Conservation (phyloP, 176 grass and related monocot species). For the Poa pratensis region DNA sequence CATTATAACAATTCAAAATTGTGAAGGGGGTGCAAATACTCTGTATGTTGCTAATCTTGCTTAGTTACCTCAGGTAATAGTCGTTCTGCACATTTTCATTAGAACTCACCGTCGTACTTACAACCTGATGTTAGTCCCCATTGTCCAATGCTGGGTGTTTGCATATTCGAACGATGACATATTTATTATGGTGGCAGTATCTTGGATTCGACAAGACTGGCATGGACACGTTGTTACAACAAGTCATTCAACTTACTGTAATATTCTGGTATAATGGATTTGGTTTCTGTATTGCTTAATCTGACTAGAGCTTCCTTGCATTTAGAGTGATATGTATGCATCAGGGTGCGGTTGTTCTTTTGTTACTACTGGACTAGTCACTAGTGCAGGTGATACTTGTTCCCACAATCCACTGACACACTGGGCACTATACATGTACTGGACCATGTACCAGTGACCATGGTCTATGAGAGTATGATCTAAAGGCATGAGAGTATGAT, state of each 20-base stretch:
- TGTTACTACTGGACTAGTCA: constrained; percentile 19
- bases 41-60: constrained; percentile 9
- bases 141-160: background rate
- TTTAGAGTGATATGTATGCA: constrained; percentile 4
- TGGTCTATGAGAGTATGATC: background rate
- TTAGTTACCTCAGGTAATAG: background rate
- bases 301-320: background rate
- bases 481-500: background rate
- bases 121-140: background rate
- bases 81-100: background rate
- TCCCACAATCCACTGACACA: background rate
- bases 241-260: background rate
- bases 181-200: background rate
- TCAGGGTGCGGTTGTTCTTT: background rate
- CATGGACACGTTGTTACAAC: background rate
- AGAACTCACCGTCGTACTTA: constrained; percentile 4
- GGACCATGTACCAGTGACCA: background rate
- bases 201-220: background rate
- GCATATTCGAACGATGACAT: background rate
- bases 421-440: background rate
- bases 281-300: constrained; percentile 21
- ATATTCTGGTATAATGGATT: background rate
- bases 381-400: background rate
- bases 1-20: background rate
- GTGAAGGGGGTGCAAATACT: background rate